Conservation (phyloP, 305 asterid genomes). For the Salvia sclarea region DNA sequence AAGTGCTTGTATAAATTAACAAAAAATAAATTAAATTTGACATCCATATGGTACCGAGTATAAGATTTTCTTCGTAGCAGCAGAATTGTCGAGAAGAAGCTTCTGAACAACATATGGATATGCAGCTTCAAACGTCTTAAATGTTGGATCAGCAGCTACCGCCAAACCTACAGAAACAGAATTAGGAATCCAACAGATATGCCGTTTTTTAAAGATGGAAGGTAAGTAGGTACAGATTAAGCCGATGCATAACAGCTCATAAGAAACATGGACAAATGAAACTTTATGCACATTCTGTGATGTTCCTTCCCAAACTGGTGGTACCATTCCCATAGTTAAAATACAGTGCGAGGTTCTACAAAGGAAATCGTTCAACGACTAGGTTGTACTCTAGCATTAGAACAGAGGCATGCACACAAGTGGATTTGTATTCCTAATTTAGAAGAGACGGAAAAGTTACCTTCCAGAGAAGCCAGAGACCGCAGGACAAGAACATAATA, state of each 20-base stretch:
- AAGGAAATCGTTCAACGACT: background rate
- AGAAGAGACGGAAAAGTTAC: slow-evolving; percentile 41
- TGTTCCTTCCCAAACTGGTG: background rate
- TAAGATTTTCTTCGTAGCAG: slow-evolving; percentile 67
- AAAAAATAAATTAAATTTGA: background rate
- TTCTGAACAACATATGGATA: slow-evolving; percentile 89
- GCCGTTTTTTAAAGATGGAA: slow-evolving; percentile 4
- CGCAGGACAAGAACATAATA: slow-evolving; percentile 85
- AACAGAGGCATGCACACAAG: background rate
- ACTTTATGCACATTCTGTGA: background rate
- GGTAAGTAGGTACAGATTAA: background rate
- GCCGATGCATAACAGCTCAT: background rate
- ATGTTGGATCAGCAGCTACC: slow-evolving; percentile 86
- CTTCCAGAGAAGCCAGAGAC: slow-evolving; percentile 96
- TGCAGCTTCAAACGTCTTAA: slow-evolving; percentile 94
- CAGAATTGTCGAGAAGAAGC: slow-evolving; percentile 88
- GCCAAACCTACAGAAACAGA: slow-evolving; percentile 70
- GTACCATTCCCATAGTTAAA: no score
- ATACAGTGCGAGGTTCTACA: background rate
- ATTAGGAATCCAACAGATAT: slow-evolving; percentile 15
- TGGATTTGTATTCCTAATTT: background rate
- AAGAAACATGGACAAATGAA: background rate
- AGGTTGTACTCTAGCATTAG: background rate
- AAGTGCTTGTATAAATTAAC: background rate
- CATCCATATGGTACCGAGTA: slow-evolving; percentile 60